Base-by-base conservation (phyloP, 106 monocot genomes). In the Hemerocallis citrina region DNA sequence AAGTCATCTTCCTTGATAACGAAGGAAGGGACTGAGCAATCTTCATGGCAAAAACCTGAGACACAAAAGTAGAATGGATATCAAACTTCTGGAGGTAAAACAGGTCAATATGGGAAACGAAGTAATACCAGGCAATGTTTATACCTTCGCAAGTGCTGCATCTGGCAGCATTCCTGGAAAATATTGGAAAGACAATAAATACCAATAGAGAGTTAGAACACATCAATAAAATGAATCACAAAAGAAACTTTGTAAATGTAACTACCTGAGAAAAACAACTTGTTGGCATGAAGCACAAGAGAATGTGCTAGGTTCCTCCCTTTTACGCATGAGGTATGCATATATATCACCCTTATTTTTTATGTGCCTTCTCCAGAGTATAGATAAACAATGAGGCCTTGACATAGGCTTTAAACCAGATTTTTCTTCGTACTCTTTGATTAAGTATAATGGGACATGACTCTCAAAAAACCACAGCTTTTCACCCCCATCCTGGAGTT, bases 381-480 rank as follows among this genome's bases (percentile, higher is more conserved):
- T 75, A 8, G 64, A 46, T 32, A 70, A 42, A 68, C 23, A 15
- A 41, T 34, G 32, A 34, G 28, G 37, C 23, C 3, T 32, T 33
- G 59, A 52, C n/a, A n/a, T n/a, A n/a, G 52, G 13, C 20, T 34
- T 52, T 31, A 2, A 39, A n/a, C 46, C 65, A 66, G 28, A 37
- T 59, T 76, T 83, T 64, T 74, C 80, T 59, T 94, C 89, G 52
- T 73, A 85, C 27, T 79, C 75, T 61, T 89, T 85, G 55, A 89
- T 78, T 68, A 94, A 59, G 41, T 86, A 94, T 46, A 94, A 59
- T 34, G 94, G 89, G 34, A 94, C 58, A 73, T 86, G 67, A 34
- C 63, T 71, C 60, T 94, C 94, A 48, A 72, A 75, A 67, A 94
- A 89, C 94, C 94, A 94, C 22, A 83, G 61, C 51, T 75, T 89